A percentile compares a stretch with the other conserved stretches of the same genome.
Conservation (phyloP, 768 basidiomycete genomes). For the Leccinum boreale region DNA sequence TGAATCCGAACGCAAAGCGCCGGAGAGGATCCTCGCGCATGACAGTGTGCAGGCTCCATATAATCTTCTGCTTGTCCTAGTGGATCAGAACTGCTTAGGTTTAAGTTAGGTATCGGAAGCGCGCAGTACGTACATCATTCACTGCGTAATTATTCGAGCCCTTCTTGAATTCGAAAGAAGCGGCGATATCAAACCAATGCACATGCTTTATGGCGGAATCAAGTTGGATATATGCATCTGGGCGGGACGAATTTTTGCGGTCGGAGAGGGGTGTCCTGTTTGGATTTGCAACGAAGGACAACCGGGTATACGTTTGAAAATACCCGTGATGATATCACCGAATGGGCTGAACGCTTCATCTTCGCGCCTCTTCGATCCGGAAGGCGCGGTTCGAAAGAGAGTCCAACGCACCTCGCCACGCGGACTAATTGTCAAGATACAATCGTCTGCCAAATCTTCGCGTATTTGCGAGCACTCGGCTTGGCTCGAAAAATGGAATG, state of each 20-base stretch:
- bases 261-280: background rate
- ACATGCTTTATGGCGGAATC: background rate
- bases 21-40: background rate
- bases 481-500: background rate
- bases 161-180: background rate
- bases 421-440: background rate
- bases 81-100: background rate
- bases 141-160: background rate
- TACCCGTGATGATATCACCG: background rate
- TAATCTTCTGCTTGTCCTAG: conserved; percentile 18
- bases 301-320: background rate
- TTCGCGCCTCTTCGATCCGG: background rate
- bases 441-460: background rate
- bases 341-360: background rate
- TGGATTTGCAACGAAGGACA: background rate
- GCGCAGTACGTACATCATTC: background rate
- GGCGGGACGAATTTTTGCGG: background rate
- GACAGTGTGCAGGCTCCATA: conserved; percentile 22
- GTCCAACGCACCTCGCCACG: background rate
- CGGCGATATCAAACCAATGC: background rate
- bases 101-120: background rate
- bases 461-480: background rate
- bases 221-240: background rate
- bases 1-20: background rate
- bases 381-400: background rate